These are phyloP conservation scores for Furcasterigmium furcatum DNA, from an alignment of 2,329 filamentous ascomycete species.

Conservation along the genomic window DNA sequence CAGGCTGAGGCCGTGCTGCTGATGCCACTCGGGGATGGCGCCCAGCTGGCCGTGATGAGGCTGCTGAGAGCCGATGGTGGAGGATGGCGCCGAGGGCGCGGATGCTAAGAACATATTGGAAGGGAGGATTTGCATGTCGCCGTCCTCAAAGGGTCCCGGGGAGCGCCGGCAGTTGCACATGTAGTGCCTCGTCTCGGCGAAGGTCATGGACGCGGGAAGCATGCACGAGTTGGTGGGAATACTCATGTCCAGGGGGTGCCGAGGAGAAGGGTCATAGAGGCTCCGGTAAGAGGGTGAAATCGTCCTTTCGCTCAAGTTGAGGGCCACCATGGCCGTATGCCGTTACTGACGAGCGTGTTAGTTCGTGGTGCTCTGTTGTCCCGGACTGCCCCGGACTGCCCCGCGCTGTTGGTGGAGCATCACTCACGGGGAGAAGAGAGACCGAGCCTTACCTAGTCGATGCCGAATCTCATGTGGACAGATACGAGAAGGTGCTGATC, in stretches of 20 bases:
- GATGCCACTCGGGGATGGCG: conserved; percentile 56
- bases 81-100: conserved; percentile 62
- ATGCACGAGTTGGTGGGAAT: conserved; percentile 41
- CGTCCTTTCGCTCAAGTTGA: conserved; percentile 25
- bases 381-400: too few species aligned
- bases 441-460: too few species aligned
- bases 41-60: conserved; percentile 57
- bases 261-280: conserved; percentile 35
- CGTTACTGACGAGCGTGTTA: conserved; percentile 7
- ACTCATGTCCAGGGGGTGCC: conserved; percentile 43
- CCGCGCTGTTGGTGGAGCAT: background rate
- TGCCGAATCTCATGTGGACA: too few species aligned
- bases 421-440: too few species aligned
- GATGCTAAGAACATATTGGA: conserved; percentile 61
- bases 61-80: conserved; percentile 64
- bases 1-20: conserved; percentile 49
- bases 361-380: conserved; percentile 1
- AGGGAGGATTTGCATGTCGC: conserved; percentile 46
- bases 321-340: conserved; percentile 20
- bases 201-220: conserved; percentile 39
- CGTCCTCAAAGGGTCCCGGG: conserved; percentile 49
- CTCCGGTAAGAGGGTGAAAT: conserved; percentile 44
- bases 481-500: too few species aligned
- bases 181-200: conserved; percentile 39
- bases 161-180: conserved; percentile 44